Percentiles rank a stretch among this genome's conserved stretches.
Evolutionary conservation across 2,329 filamentous ascomycete genomes (phyloP).

Genomic region (Colletotrichum sp.): DNA sequence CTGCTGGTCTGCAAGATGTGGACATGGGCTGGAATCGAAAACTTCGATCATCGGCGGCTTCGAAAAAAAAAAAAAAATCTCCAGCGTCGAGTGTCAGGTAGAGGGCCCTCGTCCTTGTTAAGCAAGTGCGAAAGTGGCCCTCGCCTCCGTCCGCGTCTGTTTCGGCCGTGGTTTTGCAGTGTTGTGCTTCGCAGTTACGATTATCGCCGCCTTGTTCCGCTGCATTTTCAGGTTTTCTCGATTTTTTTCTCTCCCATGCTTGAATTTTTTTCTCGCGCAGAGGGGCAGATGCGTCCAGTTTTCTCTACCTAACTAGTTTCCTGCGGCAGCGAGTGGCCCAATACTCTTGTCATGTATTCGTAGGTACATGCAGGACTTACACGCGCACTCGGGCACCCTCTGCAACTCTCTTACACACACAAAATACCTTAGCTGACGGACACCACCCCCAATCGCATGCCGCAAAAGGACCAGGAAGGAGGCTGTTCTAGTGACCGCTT

Average conservation of each 20-base stretch:
- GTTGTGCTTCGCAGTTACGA: slow-evolving; percentile 12
- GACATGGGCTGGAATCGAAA: background rate
- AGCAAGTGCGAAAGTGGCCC: background rate
- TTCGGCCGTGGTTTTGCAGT: slow-evolving; percentile 2
- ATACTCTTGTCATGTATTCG: background rate
- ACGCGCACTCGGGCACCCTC: background rate
- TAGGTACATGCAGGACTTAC: background rate
- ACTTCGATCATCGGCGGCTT: background rate
- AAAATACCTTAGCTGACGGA: slow-evolving; percentile 7
- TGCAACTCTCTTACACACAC: background rate
- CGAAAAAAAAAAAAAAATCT: background rate
- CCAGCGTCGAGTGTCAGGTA: background rate
- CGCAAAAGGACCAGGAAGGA: background rate
- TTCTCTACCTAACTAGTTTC: background rate
- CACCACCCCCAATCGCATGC: background rate
- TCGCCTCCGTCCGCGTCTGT: slow-evolving; percentile 1
- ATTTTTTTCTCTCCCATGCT: background rate
- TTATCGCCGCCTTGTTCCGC: slow-evolving; percentile 7
- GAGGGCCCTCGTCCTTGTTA: background rate
- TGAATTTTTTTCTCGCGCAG: background rate
- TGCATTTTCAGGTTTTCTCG: background rate
- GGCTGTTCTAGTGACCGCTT: slow-evolving; percentile 16
- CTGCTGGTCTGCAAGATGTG: background rate
- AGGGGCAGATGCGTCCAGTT: background rate
- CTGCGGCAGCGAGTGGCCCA: background rate